Evolutionary conservation across 441 rosid genomes (phyloP).

Genomic region (Macaranga tanarius): DNA sequence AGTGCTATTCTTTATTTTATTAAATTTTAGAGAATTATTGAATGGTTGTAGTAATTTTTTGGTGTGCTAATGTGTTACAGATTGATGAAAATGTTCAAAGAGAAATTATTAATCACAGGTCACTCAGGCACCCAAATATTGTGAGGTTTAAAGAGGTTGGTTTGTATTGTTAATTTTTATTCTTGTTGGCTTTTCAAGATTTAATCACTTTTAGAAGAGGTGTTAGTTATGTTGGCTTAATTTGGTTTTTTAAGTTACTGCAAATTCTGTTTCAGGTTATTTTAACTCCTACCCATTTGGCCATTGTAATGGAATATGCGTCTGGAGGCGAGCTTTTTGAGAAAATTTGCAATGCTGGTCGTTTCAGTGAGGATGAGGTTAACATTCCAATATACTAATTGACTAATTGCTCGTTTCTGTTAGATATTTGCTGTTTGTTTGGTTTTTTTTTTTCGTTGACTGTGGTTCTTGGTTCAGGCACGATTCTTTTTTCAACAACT

Average conservation of each 20-base stretch:
- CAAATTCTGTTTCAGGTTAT: conserved; percentile 51
- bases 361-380: conserved; percentile 97
- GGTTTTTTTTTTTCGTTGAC: not conserved
- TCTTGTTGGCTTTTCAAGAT: not conserved
- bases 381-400: not conserved
- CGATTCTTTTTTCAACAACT: conserved; percentile 98
- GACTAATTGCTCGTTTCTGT: not conserved
- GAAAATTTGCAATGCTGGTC: conserved; percentile 86
- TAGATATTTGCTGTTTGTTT: not conserved
- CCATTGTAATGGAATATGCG: conserved; percentile 98
- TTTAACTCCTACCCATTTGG: conserved; percentile 92
- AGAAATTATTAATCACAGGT: conserved; percentile 93
- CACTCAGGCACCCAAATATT: conserved; percentile 89
- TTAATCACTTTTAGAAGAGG: not conserved
- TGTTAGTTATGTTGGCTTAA: not conserved
- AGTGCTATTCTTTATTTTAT: not conserved
- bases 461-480: conserved; percentile 54
- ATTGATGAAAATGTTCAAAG: conserved; percentile 95
- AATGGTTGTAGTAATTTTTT: not conserved
- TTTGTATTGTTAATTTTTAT: not conserved
- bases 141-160: conserved; percentile 93
- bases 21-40: too few relatives aligned
- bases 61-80: conserved; percentile 37
- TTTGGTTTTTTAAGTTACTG: conserved; percentile 4
- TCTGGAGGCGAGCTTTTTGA: conserved; percentile 98